Conservation (phyloP, 768 basidiomycete genomes). For the Suillus subaureus region DNA sequence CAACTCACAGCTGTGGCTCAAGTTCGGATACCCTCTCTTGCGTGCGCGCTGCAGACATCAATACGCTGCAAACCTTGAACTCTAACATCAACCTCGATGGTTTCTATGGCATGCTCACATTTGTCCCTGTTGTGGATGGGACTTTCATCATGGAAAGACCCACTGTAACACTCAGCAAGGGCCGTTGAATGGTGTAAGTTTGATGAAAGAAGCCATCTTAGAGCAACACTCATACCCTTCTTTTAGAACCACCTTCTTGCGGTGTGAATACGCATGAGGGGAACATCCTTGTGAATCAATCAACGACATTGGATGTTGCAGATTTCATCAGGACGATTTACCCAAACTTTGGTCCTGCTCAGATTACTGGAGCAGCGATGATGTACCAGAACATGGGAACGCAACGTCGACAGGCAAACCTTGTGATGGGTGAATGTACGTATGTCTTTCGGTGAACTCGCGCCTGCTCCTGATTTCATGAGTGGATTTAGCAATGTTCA, state of each 20-base stretch:
- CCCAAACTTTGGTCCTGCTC: conserved; percentile 34
- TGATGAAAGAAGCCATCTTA: neutral
- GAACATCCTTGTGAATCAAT: conserved; percentile 25
- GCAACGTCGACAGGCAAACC: conserved; percentile 32
- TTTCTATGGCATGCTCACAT: conserved; percentile 42
- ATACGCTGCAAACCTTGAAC: conserved; percentile 37
- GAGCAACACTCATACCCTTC: conserved; percentile 4
- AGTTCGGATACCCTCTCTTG: conserved; percentile 39
- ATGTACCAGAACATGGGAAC: conserved; percentile 36
- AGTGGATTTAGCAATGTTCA: conserved; percentile 27
- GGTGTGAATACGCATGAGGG: conserved; percentile 37
- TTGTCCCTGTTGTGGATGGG: conserved; percentile 51
- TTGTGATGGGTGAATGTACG: conserved; percentile 44
- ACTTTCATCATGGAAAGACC: conserved; percentile 47
- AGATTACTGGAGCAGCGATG: conserved; percentile 27
- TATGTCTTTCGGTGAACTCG: neutral
- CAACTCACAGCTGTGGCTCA: conserved; percentile 36
- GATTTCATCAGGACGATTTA: conserved; percentile 38
- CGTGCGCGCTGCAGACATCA: conserved; percentile 37
- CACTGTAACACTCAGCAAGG: conserved; percentile 36
- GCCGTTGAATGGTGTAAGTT: conserved; percentile 46
- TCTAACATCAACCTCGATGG: conserved; percentile 29
- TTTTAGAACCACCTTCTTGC: conserved; percentile 27
- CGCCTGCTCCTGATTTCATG: neutral
- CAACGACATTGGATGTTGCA: conserved; percentile 19